Percentiles rank a stretch among this genome's conserved stretches.
Evolutionary conservation across 257 asterid species (phyloP).

Genomic region (Plantago ovata): DNA sequence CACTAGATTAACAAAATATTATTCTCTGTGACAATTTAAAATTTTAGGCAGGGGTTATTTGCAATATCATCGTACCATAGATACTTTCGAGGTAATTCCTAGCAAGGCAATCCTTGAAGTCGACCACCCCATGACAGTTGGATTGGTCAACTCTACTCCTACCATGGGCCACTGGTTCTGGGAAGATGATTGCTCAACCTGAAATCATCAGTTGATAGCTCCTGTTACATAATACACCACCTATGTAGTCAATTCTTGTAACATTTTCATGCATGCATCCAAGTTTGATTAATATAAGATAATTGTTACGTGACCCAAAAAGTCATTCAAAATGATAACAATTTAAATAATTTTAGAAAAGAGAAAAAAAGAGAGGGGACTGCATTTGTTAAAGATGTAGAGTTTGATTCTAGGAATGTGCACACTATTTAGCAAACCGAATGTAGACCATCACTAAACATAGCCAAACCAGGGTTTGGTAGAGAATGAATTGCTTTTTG

Average conservation of each 20-base stretch:
- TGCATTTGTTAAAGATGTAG: background rate
- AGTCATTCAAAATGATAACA: background rate
- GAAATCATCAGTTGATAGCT: conserved; percentile 71
- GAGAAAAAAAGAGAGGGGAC: background rate
- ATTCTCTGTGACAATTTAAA: background rate
- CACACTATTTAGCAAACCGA: too few species aligned
- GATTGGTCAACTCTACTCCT: conserved; percentile 46
- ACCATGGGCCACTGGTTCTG: conserved; percentile 42
- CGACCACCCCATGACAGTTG: conserved; percentile 57
- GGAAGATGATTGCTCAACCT: conserved; percentile 73
- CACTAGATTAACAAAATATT: conserved; percentile 14
- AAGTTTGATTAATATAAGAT: conserved; percentile 6
- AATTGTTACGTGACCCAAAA: conserved; percentile 13
- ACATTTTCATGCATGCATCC: conserved; percentile 24
- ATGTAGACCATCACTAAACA: too few species aligned
- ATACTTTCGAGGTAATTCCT: conserved; percentile 42
- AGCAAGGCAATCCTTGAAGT: conserved; percentile 81
- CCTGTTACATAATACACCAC: conserved; percentile 69
- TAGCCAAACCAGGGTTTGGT: too few species aligned
- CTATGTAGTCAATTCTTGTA: conserved; percentile 44
- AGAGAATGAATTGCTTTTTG: too few species aligned
- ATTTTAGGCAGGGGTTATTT: background rate
- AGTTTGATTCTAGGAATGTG: too few species aligned
- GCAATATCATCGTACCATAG: conserved; percentile 30
- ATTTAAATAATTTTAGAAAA: too few species aligned